Percentiles rank a stretch among this genome's conserved stretches.
These are phyloP conservation scores for Candida piceae DNA, from an alignment of 805 yeast genomes.

Conservation along the genomic window DNA sequence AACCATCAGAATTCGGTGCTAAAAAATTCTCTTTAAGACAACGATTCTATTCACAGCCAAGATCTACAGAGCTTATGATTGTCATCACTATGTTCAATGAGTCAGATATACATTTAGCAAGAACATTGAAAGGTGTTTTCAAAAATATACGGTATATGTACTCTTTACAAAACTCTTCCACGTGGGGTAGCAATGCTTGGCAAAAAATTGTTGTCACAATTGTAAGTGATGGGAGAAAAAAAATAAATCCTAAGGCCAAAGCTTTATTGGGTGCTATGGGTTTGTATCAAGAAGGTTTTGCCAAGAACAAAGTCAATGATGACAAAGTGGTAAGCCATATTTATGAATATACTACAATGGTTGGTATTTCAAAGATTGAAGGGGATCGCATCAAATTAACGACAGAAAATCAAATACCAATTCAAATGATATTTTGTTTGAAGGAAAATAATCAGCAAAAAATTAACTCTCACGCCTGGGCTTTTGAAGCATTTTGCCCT, in stretches of 20 bases:
- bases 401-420: conserved; percentile 66
- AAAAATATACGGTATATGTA: conserved; percentile 76
- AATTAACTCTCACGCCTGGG: conserved; percentile 96
- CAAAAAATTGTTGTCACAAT: conserved; percentile 86
- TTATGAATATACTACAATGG: conserved; percentile 90
- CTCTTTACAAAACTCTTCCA: conserved; percentile 53
- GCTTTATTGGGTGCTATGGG: conserved; percentile 84
- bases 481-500: conserved; percentile 87
- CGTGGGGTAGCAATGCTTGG: conserved; percentile 97
- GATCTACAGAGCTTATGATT: conserved; percentile 80
- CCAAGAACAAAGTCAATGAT: conserved; percentile 84
- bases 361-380: conserved; percentile 68
- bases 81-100: conserved; percentile 91
- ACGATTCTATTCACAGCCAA: conserved; percentile 66
- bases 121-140: conserved; percentile 87
- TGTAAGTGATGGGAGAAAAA: conserved; percentile 88
- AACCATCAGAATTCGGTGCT: conserved; percentile 63
- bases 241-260: conserved; percentile 72
- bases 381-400: conserved; percentile 58
- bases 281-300: conserved; percentile 92
- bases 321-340: conserved; percentile 79
- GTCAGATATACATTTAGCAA: conserved; percentile 71
- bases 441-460: conserved; percentile 87
- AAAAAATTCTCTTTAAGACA: conserved; percentile 80
- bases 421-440: conserved; percentile 82